phyloP scores from a whole-genome alignment of 306 rosid genomes.

The Quercus wislizeni region DNA sequence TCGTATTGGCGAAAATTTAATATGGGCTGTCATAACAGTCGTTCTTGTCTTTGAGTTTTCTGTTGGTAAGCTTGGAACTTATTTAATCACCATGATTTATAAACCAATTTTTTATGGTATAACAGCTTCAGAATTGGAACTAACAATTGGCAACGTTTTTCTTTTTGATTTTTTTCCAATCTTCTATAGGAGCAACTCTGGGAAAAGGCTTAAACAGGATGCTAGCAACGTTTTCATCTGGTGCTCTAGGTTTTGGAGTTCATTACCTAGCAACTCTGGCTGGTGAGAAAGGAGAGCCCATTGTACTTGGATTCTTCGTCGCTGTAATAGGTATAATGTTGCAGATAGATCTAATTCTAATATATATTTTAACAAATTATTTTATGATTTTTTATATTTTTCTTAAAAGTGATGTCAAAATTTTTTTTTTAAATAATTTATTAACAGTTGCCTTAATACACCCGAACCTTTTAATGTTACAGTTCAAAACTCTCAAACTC shows the following conservation, averaged over 20 bases:
- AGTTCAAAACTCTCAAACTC: too few species aligned
- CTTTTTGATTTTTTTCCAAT: not conserved
- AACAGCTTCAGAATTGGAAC: too few species aligned
- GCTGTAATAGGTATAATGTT: conserved; percentile 13
- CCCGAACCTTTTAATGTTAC: too few species aligned
- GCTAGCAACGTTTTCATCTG: conserved; percentile 33
- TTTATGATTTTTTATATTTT: not conserved
- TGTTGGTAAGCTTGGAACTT: conserved; percentile 11
- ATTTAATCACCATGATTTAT: too few species aligned
- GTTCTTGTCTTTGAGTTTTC: conserved; percentile 25
- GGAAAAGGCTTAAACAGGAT: conserved; percentile 40
- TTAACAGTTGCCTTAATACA: too few species aligned
- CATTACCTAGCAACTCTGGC: conserved; percentile 28
- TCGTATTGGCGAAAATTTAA: conserved; percentile 12
- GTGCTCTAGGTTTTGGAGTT: conserved; percentile 31
- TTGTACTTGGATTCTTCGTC: conserved; percentile 22
- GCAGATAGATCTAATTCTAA: too few species aligned
- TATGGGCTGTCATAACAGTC: conserved; percentile 32
- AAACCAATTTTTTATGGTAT: not conserved
- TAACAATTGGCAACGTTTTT: too few species aligned
- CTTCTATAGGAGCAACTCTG: conserved; percentile 35
- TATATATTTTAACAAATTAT: too few species aligned
- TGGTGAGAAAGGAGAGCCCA: conserved; percentile 29
- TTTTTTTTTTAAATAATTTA: too few species aligned
- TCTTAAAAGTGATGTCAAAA: too few species aligned